A percentile compares a stretch with the other conserved stretches of the same genome.
Conservation (phyloP, 805 yeast species). For the Metschnikowia proteae region DNA sequence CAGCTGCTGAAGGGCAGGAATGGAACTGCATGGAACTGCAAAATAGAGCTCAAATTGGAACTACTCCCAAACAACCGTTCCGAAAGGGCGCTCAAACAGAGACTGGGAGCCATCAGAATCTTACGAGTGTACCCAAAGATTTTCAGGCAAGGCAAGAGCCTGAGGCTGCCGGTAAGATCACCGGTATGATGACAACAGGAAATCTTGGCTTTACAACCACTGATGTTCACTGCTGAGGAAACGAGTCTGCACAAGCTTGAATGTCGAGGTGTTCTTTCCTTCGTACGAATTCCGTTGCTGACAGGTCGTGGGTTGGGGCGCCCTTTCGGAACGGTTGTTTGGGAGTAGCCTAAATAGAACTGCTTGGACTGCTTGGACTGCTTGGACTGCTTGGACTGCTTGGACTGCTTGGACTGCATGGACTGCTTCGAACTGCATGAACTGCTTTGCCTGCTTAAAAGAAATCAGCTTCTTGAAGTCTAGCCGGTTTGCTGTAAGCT, state of each 20-base stretch:
- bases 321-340: too few relatives aligned
- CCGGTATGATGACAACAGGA: constrained; percentile 96
- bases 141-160: constrained; percentile 80
- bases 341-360: too few relatives aligned
- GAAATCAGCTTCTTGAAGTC: too few relatives aligned
- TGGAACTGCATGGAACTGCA: too few relatives aligned
- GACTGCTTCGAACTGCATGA: too few relatives aligned
- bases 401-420: too few relatives aligned
- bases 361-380: too few relatives aligned
- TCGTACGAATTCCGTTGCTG: constrained; percentile 3
- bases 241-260: constrained; percentile 45
- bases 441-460: too few relatives aligned
- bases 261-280: constrained; percentile 3
- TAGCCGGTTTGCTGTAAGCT: too few relatives aligned
- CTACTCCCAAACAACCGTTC: constrained; percentile 49
- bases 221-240: constrained; percentile 95
- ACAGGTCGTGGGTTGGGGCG: not conserved
- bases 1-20: too few relatives aligned
- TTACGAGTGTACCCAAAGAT: constrained; percentile 94
- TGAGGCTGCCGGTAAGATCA: constrained; percentile 96
- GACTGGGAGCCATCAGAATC: constrained; percentile 71
- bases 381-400: too few relatives aligned
- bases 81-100: constrained; percentile 39
- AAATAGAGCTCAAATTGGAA: too few relatives aligned
- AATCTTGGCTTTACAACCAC: constrained; percentile 81